Base-by-base conservation (phyloP, 352 stramenopile genomes). In the Phytophthora citrophthora region DNA sequence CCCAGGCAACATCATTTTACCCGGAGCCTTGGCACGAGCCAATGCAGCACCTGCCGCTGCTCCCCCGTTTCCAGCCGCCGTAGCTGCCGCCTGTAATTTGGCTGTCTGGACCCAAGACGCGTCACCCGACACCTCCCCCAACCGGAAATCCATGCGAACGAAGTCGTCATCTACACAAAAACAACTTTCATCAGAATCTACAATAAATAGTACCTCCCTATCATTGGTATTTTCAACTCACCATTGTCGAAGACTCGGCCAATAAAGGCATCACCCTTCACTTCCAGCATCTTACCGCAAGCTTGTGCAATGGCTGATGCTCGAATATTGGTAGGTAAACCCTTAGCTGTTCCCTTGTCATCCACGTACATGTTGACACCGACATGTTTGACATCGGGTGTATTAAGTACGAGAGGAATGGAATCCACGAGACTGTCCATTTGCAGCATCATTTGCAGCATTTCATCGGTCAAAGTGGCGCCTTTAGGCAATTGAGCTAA, bases 301-400 rank as follows among this genome's bases (percentile, higher is more conserved):
- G 84, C 86, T 63, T 93, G 83, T 5, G 80, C 84, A 51, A 96
- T 93, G 13, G 86, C 81, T 13, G 82, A 93, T 7, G 89, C 89
- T 41, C 89, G 88, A 31, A 81, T 58, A 39, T 96, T 96, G 29
- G 81, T 84, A 9, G 86, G 70, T 15, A 96, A 62, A 1, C 81
- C 82, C 70, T 96, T 96, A 46, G 89, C 86, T 11, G 88, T 94
- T 52, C 89, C 89, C 61, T 94, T 96, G 70, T 96, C 89, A 63
- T 96, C 89, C 46, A 96, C 89, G 62, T 96, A 96, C 81, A 96
- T 88, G 68, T 95, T 96, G 43, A 96, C 55, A 15, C 86, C 87
- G 12, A 96, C 67, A 68, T 94, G 81, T 43, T 74, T 62, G 27
- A 85, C 80, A 3, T 81, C 83, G 29, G 72, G 71, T 47, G 81